phyloP scores from a whole-genome alignment of 2,329 filamentous ascomycete species.

The Beauveria bassiana region DNA sequence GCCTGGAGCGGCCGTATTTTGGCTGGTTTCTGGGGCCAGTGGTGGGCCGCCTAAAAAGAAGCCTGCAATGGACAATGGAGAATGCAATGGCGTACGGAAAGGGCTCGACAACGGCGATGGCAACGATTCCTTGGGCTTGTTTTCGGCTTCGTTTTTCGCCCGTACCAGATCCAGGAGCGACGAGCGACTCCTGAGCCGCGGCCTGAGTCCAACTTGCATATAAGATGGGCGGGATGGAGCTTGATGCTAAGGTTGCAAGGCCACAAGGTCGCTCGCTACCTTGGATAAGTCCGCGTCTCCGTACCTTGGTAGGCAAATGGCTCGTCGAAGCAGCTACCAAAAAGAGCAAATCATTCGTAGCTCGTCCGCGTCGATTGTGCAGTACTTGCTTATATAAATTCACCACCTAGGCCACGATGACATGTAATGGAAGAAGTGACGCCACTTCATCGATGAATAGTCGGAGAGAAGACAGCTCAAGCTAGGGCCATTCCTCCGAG shows the following conservation, averaged over 20 bases:
- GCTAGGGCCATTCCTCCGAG: slow-evolving; percentile 3
- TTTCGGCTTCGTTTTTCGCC: slow-evolving; percentile 12
- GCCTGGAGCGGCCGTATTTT: neutral
- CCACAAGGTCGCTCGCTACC: neutral
- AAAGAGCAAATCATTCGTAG: neutral
- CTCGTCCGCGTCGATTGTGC: neutral
- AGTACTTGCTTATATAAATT: neutral
- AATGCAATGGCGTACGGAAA: neutral
- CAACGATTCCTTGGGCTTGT: neutral
- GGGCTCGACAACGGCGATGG: slow-evolving; percentile 9
- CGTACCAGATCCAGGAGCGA: slow-evolving; percentile 12
- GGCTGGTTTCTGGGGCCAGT: neutral
- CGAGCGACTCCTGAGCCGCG: slow-evolving; percentile 13
- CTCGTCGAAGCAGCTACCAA: neutral
- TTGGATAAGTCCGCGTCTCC: neutral
- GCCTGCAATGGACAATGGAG: neutral
- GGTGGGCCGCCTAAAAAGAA: neutral
- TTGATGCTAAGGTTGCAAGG: neutral
- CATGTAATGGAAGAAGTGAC: slow-evolving; percentile 1
- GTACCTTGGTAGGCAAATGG: neutral
- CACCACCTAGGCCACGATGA: neutral
- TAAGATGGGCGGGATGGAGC: neutral
- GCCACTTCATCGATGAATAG: slow-evolving; percentile 1
- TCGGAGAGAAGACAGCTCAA: neutral
- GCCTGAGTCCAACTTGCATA: slow-evolving; percentile 14